Percentiles rank a stretch among this genome's conserved stretches.
These are phyloP conservation scores for Keithomyces neogunnii DNA, from an alignment of 2,329 filamentous ascomycete species.

Conservation along the genomic window DNA sequence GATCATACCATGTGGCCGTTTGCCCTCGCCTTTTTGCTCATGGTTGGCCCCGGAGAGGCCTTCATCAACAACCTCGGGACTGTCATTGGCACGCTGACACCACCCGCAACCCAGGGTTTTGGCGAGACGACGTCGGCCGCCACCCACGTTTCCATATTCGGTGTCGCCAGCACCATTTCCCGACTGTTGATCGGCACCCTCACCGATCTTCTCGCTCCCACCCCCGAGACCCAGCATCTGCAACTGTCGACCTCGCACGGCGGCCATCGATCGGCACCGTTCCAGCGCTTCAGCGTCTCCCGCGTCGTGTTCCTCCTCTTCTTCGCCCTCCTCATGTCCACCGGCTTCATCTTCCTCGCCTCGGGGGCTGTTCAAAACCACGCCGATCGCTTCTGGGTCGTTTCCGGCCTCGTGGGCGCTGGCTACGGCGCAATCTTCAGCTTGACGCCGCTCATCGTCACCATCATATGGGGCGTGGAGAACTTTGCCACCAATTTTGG, in stretches of 20 bases:
- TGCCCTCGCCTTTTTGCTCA: constrained; percentile 81
- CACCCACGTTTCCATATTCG: constrained; percentile 89
- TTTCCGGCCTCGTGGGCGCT: constrained; percentile 75
- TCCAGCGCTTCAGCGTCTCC: constrained; percentile 53
- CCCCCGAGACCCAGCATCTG: constrained; percentile 49
- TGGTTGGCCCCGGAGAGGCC: constrained; percentile 90
- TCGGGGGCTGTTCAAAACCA: constrained; percentile 67
- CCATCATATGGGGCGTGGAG: constrained; percentile 97
- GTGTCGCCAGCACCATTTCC: constrained; percentile 81
- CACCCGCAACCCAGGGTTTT: constrained; percentile 37
- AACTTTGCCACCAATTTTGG: constrained; percentile 99
- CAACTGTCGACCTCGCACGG: constrained; percentile 28
- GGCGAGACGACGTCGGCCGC: constrained; percentile 52
- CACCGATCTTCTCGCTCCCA: constrained; percentile 76
- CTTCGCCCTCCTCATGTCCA: constrained; percentile 64
- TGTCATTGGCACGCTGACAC: constrained; percentile 77
- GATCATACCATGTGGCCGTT: constrained; percentile 97
- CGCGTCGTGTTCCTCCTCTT: constrained; percentile 72
- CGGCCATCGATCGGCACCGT: constrained; percentile 12
- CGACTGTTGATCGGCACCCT: constrained; percentile 84
- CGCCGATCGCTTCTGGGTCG: constrained; percentile 72
- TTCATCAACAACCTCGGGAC: constrained; percentile 98
- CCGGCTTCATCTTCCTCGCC: constrained; percentile 71
- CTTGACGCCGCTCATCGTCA: constrained; percentile 83
- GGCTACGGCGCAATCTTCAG: constrained; percentile 92